Percentiles rank a stretch among this genome's conserved stretches.
These are phyloP conservation scores for Colletotrichum sp. DNA, from an alignment of 2,329 filamentous ascomycete species.

Conservation along the genomic window DNA sequence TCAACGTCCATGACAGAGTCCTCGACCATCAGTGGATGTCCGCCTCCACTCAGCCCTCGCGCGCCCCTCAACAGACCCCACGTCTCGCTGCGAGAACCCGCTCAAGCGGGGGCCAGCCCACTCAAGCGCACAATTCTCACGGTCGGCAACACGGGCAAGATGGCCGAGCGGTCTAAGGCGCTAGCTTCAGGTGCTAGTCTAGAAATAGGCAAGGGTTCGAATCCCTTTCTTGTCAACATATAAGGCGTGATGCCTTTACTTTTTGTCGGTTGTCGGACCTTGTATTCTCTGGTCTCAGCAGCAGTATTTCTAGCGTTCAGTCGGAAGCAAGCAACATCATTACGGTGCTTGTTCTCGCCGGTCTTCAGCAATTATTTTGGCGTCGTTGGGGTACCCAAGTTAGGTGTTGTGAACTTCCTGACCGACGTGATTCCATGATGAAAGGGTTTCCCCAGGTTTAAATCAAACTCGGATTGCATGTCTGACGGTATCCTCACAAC, in stretches of 20 bases:
- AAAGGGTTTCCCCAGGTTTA: too few species aligned
- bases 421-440: rapidly evolving
- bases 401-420: neutral
- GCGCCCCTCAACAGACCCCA: neutral
- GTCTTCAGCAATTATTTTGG: too few species aligned
- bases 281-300: neutral
- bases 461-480: too few species aligned
- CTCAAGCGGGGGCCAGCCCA: neutral
- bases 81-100: neutral
- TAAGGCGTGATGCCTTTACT: neutral
- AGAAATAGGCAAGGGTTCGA: neutral
- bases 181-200: neutral
- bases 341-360: neutral
- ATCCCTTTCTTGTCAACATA: neutral
- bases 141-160: neutral
- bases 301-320: neutral
- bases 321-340: neutral
- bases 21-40: neutral
- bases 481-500: too few species aligned
- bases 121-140: neutral
- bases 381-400: too few species aligned
- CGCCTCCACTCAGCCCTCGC: neutral
- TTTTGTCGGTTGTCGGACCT: neutral
- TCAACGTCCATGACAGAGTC: neutral
- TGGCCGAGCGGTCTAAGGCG: neutral